phyloP scores from a whole-genome alignment of 2,329 filamentous ascomycete species.

The Bisporella sp. region DNA sequence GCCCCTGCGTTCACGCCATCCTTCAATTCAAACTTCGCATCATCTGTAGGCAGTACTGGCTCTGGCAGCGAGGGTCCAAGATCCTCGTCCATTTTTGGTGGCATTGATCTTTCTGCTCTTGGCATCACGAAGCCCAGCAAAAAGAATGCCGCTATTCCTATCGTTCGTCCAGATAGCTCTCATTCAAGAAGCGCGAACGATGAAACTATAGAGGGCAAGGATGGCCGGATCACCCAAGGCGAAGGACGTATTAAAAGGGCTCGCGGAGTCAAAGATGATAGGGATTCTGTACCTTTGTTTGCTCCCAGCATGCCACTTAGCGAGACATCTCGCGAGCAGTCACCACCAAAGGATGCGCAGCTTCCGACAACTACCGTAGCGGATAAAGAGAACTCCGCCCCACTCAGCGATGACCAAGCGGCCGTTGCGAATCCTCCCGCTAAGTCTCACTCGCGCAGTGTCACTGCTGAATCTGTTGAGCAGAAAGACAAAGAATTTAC shows the following conservation, averaged over 20 bases:
- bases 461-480: constrained; percentile 45
- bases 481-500: constrained; percentile 46
- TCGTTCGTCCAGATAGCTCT: constrained; percentile 57
- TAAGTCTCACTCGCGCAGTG: constrained; percentile 40
- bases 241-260: constrained; percentile 71
- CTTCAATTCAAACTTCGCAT: constrained; percentile 35
- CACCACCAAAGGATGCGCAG: constrained; percentile 20
- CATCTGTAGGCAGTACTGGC: constrained; percentile 40
- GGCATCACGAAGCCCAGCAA: constrained; percentile 61
- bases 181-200: constrained; percentile 33
- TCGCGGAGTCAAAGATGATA: constrained; percentile 56
- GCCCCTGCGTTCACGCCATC: constrained; percentile 68
- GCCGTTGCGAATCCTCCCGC: constrained; percentile 20
- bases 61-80: constrained; percentile 36
- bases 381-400: constrained; percentile 27
- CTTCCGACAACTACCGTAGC: constrained; percentile 7
- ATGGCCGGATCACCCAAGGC: constrained; percentile 55
- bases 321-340: constrained; percentile 25
- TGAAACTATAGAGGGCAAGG: constrained; percentile 44
- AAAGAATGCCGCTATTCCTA: constrained; percentile 77
- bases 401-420: constrained; percentile 11
- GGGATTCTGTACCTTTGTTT: constrained; percentile 69
- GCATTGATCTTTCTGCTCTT: constrained; percentile 54
- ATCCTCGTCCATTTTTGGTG: constrained; percentile 56
- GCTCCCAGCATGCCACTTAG: constrained; percentile 42